A percentile compares a stretch with the other conserved stretches of the same genome.
These are phyloP conservation scores for Geotrichum fermentans DNA, from an alignment of 1,139 yeast species.

Conservation along the genomic window DNA sequence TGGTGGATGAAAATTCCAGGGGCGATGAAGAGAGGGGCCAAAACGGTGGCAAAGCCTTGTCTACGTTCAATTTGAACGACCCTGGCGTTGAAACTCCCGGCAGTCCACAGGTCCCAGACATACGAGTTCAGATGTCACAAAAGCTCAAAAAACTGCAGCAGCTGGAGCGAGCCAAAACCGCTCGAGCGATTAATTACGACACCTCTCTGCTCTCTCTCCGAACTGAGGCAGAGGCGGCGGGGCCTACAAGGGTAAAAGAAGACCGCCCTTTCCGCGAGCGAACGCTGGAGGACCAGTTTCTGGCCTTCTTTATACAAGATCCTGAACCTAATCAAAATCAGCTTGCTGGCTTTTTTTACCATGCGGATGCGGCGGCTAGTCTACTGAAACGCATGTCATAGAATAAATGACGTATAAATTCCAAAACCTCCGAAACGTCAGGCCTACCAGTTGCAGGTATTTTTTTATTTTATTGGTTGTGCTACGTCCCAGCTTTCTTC, in stretches of 20 bases:
- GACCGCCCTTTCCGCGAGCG: background rate
- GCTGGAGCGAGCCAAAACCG: background rate
- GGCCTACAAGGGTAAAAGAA: no score
- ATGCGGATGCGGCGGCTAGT: background rate
- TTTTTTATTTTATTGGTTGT: no score
- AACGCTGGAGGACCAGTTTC: background rate
- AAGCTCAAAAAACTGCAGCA: background rate
- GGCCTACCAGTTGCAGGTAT: no score
- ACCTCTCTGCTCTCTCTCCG: background rate
- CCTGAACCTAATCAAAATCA: background rate
- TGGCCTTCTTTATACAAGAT: background rate
- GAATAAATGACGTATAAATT: no score
- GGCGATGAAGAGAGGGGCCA: background rate
- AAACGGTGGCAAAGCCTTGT: background rate
- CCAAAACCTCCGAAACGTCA: no score
- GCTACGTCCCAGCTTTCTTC: no score
- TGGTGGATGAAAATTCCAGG: constrained; percentile 1
- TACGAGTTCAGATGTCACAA: constrained; percentile 2
- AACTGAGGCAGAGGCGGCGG: no score
- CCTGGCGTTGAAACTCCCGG: background rate
- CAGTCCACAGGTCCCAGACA: background rate
- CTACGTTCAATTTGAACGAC: background rate
- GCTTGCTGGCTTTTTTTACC: constrained; percentile 1
- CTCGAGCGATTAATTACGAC: background rate
- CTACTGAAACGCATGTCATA: background rate